phyloP scores from a whole-genome alignment of 2,329 filamentous ascomycete genomes.

The Orbilia javanica region DNA sequence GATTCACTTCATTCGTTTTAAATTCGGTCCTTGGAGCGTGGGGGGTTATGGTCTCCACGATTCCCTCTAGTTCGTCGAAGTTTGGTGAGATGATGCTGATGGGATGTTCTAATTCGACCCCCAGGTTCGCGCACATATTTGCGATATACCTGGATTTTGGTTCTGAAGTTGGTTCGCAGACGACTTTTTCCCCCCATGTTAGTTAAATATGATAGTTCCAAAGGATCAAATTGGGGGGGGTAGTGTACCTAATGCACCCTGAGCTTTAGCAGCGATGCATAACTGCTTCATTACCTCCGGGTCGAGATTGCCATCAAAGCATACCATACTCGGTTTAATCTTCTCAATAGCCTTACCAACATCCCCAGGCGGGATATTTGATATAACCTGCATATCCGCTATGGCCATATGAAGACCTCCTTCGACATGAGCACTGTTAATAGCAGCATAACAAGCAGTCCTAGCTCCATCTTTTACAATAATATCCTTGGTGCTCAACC shows the following conservation, averaged over 20 bases:
- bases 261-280: conserved; percentile 19
- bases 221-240: neutral
- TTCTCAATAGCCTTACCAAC: conserved; percentile 12
- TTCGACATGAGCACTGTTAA: conserved; percentile 6
- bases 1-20: neutral
- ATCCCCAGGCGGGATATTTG: neutral
- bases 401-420: conserved; percentile 16
- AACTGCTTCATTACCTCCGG: neutral
- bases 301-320: conserved; percentile 42
- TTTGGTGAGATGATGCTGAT: conserved; percentile 48
- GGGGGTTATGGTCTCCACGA: neutral
- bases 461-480: neutral
- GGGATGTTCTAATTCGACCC: neutral
- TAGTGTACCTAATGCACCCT: conserved; percentile 31
- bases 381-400: conserved; percentile 37
- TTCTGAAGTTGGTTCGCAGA: conserved; percentile 47
- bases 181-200: too few relatives aligned
- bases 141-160: conserved; percentile 16
- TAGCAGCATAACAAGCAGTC: conserved; percentile 36
- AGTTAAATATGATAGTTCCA: neutral
- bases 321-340: conserved; percentile 24
- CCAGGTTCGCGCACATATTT: neutral
- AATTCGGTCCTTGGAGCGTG: neutral
- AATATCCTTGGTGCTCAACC: conserved; percentile 13
- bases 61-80: conserved; percentile 9